Evolutionary conservation across 2,329 filamentous ascomycete genomes (phyloP).

Genomic region (Clonostachys rosea): DNA sequence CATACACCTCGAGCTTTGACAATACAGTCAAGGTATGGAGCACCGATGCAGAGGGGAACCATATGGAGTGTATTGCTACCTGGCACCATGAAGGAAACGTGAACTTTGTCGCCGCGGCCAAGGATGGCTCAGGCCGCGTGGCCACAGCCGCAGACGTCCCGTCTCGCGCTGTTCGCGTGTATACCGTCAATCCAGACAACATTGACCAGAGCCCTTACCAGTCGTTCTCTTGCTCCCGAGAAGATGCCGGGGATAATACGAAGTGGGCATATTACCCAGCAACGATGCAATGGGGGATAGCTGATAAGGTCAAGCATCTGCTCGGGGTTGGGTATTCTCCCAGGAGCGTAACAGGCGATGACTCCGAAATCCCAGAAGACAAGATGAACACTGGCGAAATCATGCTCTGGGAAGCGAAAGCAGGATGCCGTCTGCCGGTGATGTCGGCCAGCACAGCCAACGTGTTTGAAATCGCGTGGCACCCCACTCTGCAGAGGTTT

Average conservation of each 20-base stretch:
- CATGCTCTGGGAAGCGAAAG: slow-evolving; percentile 50
- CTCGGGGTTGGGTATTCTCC: slow-evolving; percentile 61
- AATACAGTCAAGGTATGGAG: slow-evolving; percentile 57
- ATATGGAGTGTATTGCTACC: slow-evolving; percentile 35
- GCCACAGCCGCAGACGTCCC: slow-evolving; percentile 56
- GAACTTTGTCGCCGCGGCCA: slow-evolving; percentile 56
- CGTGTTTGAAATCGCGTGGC: slow-evolving; percentile 62
- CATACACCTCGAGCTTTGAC: slow-evolving; percentile 60
- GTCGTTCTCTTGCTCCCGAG: slow-evolving; percentile 34
- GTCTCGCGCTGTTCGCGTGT: slow-evolving; percentile 51
- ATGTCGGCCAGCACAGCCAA: slow-evolving; percentile 50
- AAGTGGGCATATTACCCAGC: slow-evolving; percentile 61
- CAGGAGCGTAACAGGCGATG: slow-evolving; percentile 42
- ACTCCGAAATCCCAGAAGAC: slow-evolving; percentile 54
- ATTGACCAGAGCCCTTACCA: slow-evolving; percentile 27
- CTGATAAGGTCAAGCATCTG: slow-evolving; percentile 37
- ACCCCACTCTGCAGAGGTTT: slow-evolving; percentile 48
- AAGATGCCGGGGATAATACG: slow-evolving; percentile 24
- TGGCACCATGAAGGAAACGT: slow-evolving; percentile 56
- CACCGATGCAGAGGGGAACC: slow-evolving; percentile 16
- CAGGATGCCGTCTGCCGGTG: slow-evolving; percentile 38
- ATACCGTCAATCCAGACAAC: slow-evolving; percentile 33
- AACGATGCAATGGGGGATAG: slow-evolving; percentile 57
- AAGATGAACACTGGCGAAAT: slow-evolving; percentile 55
- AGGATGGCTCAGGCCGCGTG: slow-evolving; percentile 39